phyloP scores from a whole-genome alignment of 208 protist genomes.

The Trypanosoma mega region DNA sequence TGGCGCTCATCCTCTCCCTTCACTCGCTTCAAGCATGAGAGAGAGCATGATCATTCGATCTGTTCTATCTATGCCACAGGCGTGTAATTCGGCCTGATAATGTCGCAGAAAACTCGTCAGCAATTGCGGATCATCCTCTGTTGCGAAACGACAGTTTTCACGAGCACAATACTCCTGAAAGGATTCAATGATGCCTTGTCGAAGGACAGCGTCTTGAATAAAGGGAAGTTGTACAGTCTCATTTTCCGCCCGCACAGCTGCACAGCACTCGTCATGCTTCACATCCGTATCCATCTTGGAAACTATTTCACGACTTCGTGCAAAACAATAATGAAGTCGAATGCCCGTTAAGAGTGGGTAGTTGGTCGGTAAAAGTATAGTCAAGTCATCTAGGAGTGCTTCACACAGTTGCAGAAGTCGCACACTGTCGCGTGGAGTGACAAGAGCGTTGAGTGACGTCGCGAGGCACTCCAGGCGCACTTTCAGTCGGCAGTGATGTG shows the following conservation, averaged over 20 bases:
- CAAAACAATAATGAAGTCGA: constrained; percentile 70
- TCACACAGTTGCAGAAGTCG: constrained; percentile 44
- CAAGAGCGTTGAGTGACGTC: constrained; percentile 31
- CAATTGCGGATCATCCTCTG: constrained; percentile 21
- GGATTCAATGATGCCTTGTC: constrained; percentile 49
- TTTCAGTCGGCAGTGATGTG: constrained; percentile 52
- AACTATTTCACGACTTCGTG: constrained; percentile 42
- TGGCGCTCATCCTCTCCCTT: not conserved
- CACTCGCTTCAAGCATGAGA: constrained; percentile 41
- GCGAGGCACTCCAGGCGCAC: constrained; percentile 50
- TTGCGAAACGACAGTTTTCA: constrained; percentile 21
- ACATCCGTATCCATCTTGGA: constrained; percentile 26
- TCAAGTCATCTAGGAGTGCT: constrained; percentile 52
- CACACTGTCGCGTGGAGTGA: constrained; percentile 29
- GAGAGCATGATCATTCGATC: constrained; percentile 61
- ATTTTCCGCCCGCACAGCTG: constrained; percentile 54
- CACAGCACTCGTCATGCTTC: constrained; percentile 52
- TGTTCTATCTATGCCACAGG: constrained; percentile 41
- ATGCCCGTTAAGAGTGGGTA: constrained; percentile 62
- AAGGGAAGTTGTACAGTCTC: constrained; percentile 52
- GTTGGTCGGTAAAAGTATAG: constrained; percentile 47
- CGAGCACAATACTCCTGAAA: constrained; percentile 76
- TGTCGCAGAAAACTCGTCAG: constrained; percentile 46
- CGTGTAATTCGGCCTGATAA: constrained; percentile 55
- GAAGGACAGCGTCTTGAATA: constrained; percentile 53